Evolutionary conservation across 176 grass and related monocot genomes (phyloP).

Genomic region (Eragrostis nindensis): DNA sequence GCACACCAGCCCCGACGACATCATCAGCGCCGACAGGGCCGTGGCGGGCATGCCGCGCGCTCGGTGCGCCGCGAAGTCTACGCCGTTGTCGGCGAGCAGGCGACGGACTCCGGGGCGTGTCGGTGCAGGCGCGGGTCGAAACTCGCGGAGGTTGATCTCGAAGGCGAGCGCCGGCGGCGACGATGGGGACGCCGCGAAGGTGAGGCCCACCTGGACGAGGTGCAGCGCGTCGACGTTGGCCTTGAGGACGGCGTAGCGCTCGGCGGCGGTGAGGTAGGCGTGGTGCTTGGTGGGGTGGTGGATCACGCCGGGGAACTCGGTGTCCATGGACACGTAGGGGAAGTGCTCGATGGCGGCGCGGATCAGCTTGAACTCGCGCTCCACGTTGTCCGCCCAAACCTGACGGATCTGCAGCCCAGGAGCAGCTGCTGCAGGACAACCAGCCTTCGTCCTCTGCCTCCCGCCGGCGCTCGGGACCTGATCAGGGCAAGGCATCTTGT

Average conservation of each 20-base stretch:
- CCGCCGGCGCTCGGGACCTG: too few species aligned
- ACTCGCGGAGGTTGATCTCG: slow-evolving; percentile 91
- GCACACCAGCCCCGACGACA: slow-evolving; percentile 75
- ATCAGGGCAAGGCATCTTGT: not conserved
- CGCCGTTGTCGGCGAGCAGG: slow-evolving; percentile 56
- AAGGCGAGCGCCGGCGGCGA: slow-evolving; percentile 49
- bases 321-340: slow-evolving; percentile 88
- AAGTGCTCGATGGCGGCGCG: slow-evolving; percentile 43
- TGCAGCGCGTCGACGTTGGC: slow-evolving; percentile 85
- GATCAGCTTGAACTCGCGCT: slow-evolving; percentile 67
- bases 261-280: slow-evolving; percentile 39
- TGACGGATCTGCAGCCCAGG: slow-evolving; percentile 54
- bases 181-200: slow-evolving; percentile 55
- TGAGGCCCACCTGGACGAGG: slow-evolving; percentile 84
- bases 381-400: slow-evolving; percentile 87
- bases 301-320: slow-evolving; percentile 90
- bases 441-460: not conserved
- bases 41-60: slow-evolving; percentile 48
- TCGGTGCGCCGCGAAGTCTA: slow-evolving; percentile 71
- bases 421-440: not conserved
- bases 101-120: slow-evolving; percentile 59
- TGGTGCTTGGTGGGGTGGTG: slow-evolving; percentile 55
- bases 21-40: slow-evolving; percentile 60
- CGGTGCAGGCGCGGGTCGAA: slow-evolving; percentile 71
- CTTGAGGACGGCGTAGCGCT: slow-evolving; percentile 70